Evolutionary conservation across 306 rosid species (phyloP), one percentile per base, ranked within the genome.

Genomic region (Prunus mira): DNA sequence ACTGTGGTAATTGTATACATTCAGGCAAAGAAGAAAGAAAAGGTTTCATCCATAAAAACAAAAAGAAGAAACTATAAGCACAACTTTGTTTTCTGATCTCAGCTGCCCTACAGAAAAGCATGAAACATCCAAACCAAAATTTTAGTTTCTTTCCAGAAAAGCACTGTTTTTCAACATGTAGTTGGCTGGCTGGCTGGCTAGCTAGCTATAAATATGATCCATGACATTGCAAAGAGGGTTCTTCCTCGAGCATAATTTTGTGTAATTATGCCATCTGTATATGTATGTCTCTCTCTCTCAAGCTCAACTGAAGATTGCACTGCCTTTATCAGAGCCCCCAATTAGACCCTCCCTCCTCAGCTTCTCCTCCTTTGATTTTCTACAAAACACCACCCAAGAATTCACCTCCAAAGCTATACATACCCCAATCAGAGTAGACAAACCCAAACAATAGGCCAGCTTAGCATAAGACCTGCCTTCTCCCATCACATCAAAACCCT

Each of bases 401-500:
- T 96, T 96, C 65, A 96, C 99, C 86, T 92, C 99, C 90, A 92
- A 80, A 4, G 96, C 91, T 22, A 96, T 85, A 28, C 78, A 91
- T 13, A 79, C 78, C 3, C 99, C 99, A n/a, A 92, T 65, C 84
- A 96, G 9, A 3, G 93, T 79, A 3, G 97, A 84, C 54, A 96
- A 75, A 2, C 87, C 93, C 71, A 91, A 43, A 71, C 99, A 96
- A 8, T 96, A 91, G 13, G 63, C 81, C 82, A 96, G 51, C 79
- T 96, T 96, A 0, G 93, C 90, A 76, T 86, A 90, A 12, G 99
- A 96, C 69, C 97, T 82, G 6, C 89, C 89, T 1, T 84, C 93
- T 6, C 93, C 99, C 97, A 96, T 96, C 18, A 89, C 98, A 28
- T 88, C 87, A 55, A 96, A 91, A 0, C 99, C 99, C 22, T 92